Base-by-base conservation (phyloP, 192 early-diverging fungal genomes). In the Thoreauomyces humboldtii region DNA sequence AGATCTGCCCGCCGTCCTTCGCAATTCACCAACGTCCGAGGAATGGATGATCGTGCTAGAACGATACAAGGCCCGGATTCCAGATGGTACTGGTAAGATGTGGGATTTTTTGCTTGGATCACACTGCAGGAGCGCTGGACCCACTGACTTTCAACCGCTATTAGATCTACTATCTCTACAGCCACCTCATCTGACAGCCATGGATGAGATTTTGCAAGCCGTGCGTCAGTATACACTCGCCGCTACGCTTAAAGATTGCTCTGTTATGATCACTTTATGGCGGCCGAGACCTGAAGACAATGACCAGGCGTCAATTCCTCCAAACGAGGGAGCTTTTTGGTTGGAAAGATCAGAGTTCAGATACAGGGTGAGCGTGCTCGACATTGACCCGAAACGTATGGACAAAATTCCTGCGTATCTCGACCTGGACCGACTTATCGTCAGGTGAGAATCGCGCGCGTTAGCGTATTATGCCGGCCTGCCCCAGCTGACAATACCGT, bases 191-290 rank as follows among this genome's bases (percentile, higher is more conserved):
- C n/a, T n/a, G n/a, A n/a, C n/a, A n/a, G 38, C 11, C 11, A 17
- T 41, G 38, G 38, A 41, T 9, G 38, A 41, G 38, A 41, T 9
- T 41, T 12, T 73, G 31, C 90, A 88, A 31, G 69, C 60, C 22
- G 72, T 89, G 0, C 65, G 78, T 43, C 85, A 90, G 67, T 90
- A 85, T 65, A 63, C 91, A 38, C 29, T 92, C 3, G 85, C 91
- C 0, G 77, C 76, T 11, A 90, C 89, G 14, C 73, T 92, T 31
- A 92, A 92, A 65, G 91, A 91, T 67, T 82, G 87, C 27, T 92
- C 91, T 15, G 74, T 89, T 21, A 67, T 92, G 35, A 75, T 91
- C 45, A 68, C 83, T 1, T 45, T 87, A 24, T 66, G 64, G 64
- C 22, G 17, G 45, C 7, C 44, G 25, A 7, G n/a, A 50, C 7